Base-by-base conservation (phyloP, 306 rosid species). In the Corylus avellana region DNA sequence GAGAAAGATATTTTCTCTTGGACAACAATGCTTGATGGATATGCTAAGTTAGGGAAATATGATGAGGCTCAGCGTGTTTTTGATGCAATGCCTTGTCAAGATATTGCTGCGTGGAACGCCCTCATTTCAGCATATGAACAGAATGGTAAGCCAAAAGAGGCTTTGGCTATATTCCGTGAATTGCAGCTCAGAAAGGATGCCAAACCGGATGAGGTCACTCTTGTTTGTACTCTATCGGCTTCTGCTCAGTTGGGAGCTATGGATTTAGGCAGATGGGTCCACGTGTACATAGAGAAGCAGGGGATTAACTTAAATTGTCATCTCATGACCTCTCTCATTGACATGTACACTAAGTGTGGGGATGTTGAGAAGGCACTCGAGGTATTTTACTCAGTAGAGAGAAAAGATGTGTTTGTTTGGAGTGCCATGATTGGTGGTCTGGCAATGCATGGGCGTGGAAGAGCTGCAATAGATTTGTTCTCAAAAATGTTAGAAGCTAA, bases 291-390 rank as follows among this genome's bases (percentile, higher is more conserved):
- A 44, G 85, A 84, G 67, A 91, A 83, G 85, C 91, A 85, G 32
- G 87, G 79, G 11, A 80, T 89, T 55, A 53, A 72, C 61, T 61
- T 89, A 50, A 89, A 87, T 59, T 87, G 78, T 67, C 91, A 89
- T 82, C 75, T 89, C 66, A 84, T 79, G 1, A 85, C 91, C 59
- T 82, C 92, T 1, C 92, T 90, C 50, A 81, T 90, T 50, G 91
- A 90, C 78, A 90, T 88, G 94, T 90, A 90, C 78, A 81, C 91
- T 63, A 91, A 88, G 75, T 88, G 92, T 76, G 95, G 95, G 68
- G 87, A 82, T 76, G 79, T 89, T 49, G 85, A 91, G 67, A 85
- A 87, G 77, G 88, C 90, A 39, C 83, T 78, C n/a, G 91, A 84
- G 74, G 90, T 88, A 13, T 88, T 89, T 79, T 46, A 32, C 25